Base-by-base conservation (phyloP, 208 protist genomes). In the Crithidia brevicula region DNA sequence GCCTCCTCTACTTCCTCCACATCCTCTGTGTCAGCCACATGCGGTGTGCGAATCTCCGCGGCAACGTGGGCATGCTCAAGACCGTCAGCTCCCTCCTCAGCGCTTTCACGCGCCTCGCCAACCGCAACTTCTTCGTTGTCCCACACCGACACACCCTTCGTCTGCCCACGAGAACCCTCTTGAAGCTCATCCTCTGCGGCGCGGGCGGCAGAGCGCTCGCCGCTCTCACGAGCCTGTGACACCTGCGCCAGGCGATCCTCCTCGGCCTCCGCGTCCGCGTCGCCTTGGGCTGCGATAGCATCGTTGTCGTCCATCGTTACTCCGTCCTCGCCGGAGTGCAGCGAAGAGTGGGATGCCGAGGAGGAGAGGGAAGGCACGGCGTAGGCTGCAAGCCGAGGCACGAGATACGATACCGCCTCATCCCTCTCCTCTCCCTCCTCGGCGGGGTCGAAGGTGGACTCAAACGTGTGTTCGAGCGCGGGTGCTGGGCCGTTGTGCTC, bases 381-480 rank as follows among this genome's bases (percentile, higher is more conserved):
- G 57, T 79, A 85, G 9, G 77, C 49, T 28, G 83, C 81, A 3
- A 90, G 72, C 1, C 76, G 81, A 9, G 87, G 83, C 10, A 78
- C 71, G 11, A 93, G 53, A 52, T 83, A 93, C 18, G 76, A 33
- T 28, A 51, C 79, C 4, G 64, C 58, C 4, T 79, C 81, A 4
- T 71, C 60, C 1, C 46, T 57, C 22, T 68, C 79, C 5, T 74
- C 64, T 25, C 54, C 43, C 42, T 72, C 72, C 5, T 57, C 54
- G 13, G 59, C 67, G 16, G 64, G 51, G n/a, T 74, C 83, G 11
- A 63, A 52, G 2, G 67, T 74, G 23, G 57, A 38, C 8, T 72
- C 82, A 7, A 58, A 45, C 1, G 68, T 72, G 11, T 54, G 23
- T 28, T 45, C 54, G 56, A 50, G 38, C 16, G 63, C 33, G 25